phyloP scores from a whole-genome alignment of 2,329 filamentous ascomycete species.

The Claviceps arundinis region DNA sequence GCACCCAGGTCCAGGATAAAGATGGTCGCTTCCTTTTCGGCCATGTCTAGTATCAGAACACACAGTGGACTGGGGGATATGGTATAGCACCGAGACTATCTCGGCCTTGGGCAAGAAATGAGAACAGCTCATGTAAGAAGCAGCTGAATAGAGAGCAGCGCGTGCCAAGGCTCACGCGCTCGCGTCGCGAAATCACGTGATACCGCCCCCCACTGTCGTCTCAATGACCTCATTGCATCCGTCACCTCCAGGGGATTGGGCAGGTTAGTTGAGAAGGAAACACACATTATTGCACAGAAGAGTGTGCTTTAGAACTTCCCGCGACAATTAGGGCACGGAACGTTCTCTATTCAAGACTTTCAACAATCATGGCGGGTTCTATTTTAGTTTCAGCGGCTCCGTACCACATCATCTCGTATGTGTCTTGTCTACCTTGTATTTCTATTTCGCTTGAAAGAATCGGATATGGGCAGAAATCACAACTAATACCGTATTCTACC shows the following conservation, averaged over 20 bases:
- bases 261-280: background rate
- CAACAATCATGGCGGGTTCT: conserved; percentile 29
- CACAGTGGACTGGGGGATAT: background rate
- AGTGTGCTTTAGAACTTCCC: background rate
- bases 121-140: background rate
- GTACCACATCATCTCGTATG: conserved; percentile 65
- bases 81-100: too few species aligned
- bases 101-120: background rate
- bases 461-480: conserved; percentile 9
- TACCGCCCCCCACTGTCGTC: background rate
- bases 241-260: background rate
- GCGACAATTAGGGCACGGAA: background rate
- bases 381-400: conserved; percentile 51
- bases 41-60: conserved; percentile 41
- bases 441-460: background rate
- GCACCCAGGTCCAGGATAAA: conserved; percentile 81
- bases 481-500: conserved; percentile 1
- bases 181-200: conserved; percentile 21
- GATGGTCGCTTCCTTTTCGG: conserved; percentile 82
- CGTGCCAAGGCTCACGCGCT: conserved; percentile 13
- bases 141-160: background rate
- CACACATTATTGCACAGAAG: background rate
- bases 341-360: background rate
- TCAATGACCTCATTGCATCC: conserved; percentile 6
- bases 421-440: background rate